Conservation (phyloP, 2,329 filamentous ascomycete species). For the Fusarium sp. region DNA sequence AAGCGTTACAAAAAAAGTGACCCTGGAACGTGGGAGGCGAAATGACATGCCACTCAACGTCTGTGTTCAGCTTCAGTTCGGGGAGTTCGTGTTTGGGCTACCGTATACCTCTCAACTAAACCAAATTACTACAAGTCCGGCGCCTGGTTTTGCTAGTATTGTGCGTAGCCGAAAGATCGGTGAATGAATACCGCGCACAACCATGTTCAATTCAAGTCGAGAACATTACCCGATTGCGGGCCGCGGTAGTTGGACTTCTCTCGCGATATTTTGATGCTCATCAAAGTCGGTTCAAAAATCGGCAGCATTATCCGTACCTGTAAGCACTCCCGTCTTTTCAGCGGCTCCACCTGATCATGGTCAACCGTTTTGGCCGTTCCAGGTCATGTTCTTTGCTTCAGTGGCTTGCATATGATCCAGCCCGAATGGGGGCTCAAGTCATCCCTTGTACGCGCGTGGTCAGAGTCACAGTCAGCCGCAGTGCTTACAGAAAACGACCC, state of each 20-base stretch:
- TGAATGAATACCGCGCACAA: slow-evolving; percentile 28
- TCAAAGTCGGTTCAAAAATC: not conserved
- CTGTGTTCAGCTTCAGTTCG: slow-evolving; percentile 20
- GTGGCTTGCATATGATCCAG: slow-evolving; percentile 19
- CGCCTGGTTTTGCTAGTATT: slow-evolving; percentile 9
- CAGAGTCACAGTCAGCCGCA: slow-evolving; percentile 6
- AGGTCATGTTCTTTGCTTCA: slow-evolving; percentile 17
- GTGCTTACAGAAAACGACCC: slow-evolving; percentile 3
- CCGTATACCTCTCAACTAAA: slow-evolving; percentile 22
- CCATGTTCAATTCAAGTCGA: not conserved
- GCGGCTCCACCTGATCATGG: slow-evolving; percentile 25
- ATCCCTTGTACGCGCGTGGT: slow-evolving; percentile 10
- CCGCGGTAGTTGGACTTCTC: not conserved
- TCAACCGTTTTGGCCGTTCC: slow-evolving; percentile 14
- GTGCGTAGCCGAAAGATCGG: slow-evolving; percentile 16
- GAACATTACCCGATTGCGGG: not conserved
- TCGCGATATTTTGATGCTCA: not conserved
- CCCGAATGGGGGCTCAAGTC: slow-evolving; percentile 23
- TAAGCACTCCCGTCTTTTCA: not conserved
- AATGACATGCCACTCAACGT: slow-evolving; percentile 7
- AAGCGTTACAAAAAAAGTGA: slow-evolving; percentile 9
- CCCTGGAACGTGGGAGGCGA: slow-evolving; percentile 24
- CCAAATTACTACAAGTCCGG: slow-evolving; percentile 19
- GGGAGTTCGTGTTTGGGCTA: slow-evolving; percentile 29
- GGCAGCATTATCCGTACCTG: not conserved